Evolutionary conservation across 345 rosid genomes (phyloP).

Genomic region (Salix dunnii): DNA sequence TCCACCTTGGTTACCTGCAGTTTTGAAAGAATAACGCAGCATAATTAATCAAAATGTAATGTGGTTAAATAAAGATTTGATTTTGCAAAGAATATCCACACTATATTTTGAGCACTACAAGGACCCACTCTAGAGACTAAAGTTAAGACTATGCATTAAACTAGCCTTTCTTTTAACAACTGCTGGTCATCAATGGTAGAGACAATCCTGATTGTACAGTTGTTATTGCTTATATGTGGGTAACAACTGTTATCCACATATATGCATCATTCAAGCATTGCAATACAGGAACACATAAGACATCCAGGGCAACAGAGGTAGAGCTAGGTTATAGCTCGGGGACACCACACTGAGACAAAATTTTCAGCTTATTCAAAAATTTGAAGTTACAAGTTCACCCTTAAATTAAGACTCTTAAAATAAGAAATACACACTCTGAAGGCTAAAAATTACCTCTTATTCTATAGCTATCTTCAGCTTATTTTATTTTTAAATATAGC

Average conservation of each 20-base stretch:
- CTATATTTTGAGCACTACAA: not conserved
- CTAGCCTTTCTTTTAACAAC: not conserved
- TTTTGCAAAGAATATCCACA: not conserved
- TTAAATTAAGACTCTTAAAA: too few species aligned
- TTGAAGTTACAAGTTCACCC: too few species aligned
- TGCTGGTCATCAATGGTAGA: not conserved
- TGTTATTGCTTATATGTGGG: not conserved
- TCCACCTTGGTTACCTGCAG: conserved; percentile 61
- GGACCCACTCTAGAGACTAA: not conserved
- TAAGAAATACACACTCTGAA: too few species aligned
- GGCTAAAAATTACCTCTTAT: too few species aligned
- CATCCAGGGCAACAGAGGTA: not conserved
- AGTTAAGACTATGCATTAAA: not conserved
- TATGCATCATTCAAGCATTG: not conserved
- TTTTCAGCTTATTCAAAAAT: too few species aligned
- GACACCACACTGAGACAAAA: not conserved
- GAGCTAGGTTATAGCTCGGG: not conserved
- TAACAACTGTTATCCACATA: not conserved
- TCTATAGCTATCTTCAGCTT: too few species aligned
- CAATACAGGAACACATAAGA: not conserved
- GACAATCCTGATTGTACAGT: not conserved
- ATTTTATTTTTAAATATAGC: too few species aligned
- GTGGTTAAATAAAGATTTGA: not conserved
- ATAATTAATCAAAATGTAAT: not conserved
- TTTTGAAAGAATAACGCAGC: conserved; percentile 9